Evolutionary conservation across 371 early-diverging fungal species (phyloP).

Genomic region (Rhizomucor pusillus): DNA sequence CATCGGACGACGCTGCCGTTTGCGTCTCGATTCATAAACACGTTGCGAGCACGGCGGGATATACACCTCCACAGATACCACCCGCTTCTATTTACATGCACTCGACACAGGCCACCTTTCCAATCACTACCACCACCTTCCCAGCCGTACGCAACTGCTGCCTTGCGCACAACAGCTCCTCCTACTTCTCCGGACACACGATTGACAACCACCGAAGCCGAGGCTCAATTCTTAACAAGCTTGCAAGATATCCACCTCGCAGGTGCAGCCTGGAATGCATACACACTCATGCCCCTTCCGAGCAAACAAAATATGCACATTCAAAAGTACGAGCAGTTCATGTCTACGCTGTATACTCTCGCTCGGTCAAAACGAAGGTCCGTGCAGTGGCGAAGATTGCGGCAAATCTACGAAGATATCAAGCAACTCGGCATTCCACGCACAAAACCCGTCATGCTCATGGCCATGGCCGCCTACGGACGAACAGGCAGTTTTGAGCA

Average conservation of each 20-base stretch:
- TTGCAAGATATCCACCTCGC: no score
- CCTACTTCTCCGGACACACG: no score
- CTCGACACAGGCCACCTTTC: no score
- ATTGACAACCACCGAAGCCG: no score
- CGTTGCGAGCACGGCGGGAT: slow-evolving; percentile 5
- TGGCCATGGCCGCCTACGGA: slow-evolving; percentile 30
- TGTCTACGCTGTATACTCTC: slow-evolving; percentile 3
- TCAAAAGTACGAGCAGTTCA: slow-evolving; percentile 36
- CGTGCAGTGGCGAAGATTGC: slow-evolving; percentile 18
- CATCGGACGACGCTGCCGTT: slow-evolving; percentile 3
- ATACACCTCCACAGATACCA: not conserved
- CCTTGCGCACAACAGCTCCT: no score
- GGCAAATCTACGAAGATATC: slow-evolving; percentile 19
- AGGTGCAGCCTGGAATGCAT: no score
- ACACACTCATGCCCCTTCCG: no score
- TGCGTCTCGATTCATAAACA: not conserved
- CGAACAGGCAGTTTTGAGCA: slow-evolving; percentile 8
- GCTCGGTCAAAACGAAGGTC: slow-evolving; percentile 17
- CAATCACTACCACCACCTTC: no score
- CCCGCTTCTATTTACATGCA: not conserved
- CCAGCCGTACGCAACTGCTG: no score
- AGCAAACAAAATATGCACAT: no score
- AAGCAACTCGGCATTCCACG: slow-evolving; percentile 3
- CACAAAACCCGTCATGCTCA: slow-evolving; percentile 15
- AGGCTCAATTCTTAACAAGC: no score